A percentile compares a stretch with the other conserved stretches of the same genome.
Evolutionary conservation across 306 rosid genomes (phyloP).

Genomic region (Cercis canadensis): DNA sequence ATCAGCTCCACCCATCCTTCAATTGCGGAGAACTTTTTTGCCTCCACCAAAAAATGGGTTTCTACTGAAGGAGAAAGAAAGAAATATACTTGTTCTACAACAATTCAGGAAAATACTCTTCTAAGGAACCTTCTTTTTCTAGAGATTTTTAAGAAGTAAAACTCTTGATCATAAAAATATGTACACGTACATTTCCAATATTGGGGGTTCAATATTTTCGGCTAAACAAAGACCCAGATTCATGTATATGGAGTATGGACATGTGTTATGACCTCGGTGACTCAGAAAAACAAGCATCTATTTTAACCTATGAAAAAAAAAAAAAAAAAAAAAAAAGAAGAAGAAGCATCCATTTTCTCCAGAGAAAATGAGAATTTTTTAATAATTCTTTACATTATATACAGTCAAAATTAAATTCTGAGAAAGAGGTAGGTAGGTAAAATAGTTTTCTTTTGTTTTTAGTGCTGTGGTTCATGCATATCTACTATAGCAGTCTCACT

Average conservation of each 20-base stretch:
- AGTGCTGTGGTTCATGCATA: constrained; percentile 1
- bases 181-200: background rate
- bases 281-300: background rate
- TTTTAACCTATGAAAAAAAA: too few relatives aligned
- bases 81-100: background rate
- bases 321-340: too few relatives aligned
- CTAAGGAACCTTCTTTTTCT: too few relatives aligned
- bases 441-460: too few relatives aligned
- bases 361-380: too few relatives aligned
- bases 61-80: constrained; percentile 22
- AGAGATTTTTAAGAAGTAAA: too few relatives aligned
- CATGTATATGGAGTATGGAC: background rate
- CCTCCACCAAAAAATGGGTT: background rate
- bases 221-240: constrained; percentile 25
- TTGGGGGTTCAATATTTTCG: constrained; percentile 42
- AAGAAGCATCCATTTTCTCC: background rate
- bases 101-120: background rate
- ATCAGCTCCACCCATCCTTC: constrained; percentile 39
- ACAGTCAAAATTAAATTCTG: too few relatives aligned
- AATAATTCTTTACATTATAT: too few relatives aligned
- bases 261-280: constrained; percentile 25
- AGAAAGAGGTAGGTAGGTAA: constrained; percentile 31
- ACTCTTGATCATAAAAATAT: too few relatives aligned
- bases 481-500: background rate
- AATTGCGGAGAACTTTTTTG: constrained; percentile 41